Evolutionary conservation across 2,329 filamentous ascomycete genomes (phyloP).

Genomic region (Lachnellula suecica): DNA sequence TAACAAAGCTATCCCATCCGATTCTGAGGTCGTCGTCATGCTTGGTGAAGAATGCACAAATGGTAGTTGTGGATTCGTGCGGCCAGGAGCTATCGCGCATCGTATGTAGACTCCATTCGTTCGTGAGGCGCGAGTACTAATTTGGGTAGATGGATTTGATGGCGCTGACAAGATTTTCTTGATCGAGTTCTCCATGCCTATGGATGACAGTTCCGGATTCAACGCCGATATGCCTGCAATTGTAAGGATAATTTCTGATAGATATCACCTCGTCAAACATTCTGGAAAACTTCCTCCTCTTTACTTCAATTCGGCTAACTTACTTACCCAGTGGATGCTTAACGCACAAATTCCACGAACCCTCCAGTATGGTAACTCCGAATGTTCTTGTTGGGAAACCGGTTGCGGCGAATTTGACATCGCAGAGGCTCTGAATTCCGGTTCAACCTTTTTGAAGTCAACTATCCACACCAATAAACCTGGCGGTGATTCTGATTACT

Average conservation of each 20-base stretch:
- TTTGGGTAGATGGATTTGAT: constrained; percentile 61
- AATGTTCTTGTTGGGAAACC: constrained; percentile 70
- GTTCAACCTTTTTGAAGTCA: constrained; percentile 66
- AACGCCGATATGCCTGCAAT: constrained; percentile 70
- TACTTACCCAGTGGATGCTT: constrained; percentile 60
- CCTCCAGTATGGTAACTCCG: constrained; percentile 60
- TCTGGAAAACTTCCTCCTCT: neutral
- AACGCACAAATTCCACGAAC: constrained; percentile 72
- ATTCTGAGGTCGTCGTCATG: constrained; percentile 51
- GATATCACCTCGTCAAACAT: neutral
- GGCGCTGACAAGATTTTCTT: constrained; percentile 72
- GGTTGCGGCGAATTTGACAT: constrained; percentile 78
- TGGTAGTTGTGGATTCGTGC: constrained; percentile 45
- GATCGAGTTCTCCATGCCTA: constrained; percentile 72
- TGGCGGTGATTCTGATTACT: constrained; percentile 70
- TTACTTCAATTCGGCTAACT: neutral
- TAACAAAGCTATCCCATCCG: constrained; percentile 48
- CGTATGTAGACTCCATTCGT: constrained; percentile 36
- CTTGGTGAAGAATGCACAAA: constrained; percentile 46
- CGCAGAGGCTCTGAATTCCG: constrained; percentile 67
- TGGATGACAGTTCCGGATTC: constrained; percentile 49
- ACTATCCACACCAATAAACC: constrained; percentile 65
- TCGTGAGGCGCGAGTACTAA: constrained; percentile 10
- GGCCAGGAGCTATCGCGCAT: constrained; percentile 49
- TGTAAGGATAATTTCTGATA: constrained; percentile 1